Base-by-base conservation (phyloP, 1,139 yeast genomes). In the Pichia sp. region DNA sequence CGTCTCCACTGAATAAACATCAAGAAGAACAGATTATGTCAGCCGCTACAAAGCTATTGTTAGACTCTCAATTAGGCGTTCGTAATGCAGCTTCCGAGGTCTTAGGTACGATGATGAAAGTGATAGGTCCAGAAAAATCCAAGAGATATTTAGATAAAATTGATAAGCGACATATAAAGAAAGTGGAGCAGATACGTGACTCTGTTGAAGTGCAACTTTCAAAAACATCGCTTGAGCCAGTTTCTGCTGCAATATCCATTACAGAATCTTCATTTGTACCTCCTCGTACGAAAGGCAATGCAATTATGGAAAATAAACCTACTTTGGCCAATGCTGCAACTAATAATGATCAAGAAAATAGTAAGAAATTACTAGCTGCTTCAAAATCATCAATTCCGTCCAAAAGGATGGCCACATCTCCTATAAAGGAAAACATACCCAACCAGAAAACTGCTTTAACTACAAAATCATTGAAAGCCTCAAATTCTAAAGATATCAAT, bases 31-130 rank as follows among this genome's bases (percentile, higher is more conserved):
- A 59, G 9, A 77, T 83, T 11, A 74, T 79, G 68, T 73, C 66
- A 2, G 60, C 63, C 2, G 74, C 77, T 2, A 69, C 72, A 8
- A 83, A 81, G 54, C 66, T 85, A 17, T 71, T 88, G 31, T 69
- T 75, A 40, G 98, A 91, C 50, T 80, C 95, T 0, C 86, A 83
- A 56, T 95, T 86, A 44, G 86, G 93, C 1, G 81, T 86, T 1
- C 74, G 98, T 56, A 76, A 80, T 42, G 79, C 81, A 1, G 83
- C 91, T 0, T 81, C 89, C 31, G 88, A 82, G 54, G 69, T 81
- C 54, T 72, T 88, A 35, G 97, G 96, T 5, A 78, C 84, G 0
- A 63, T 89, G 44, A 82, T 85, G 84, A 85, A 84, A 59, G 72
- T 88, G 15, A 71, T 78, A 6, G 96, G 96, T 0, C 84, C 78